Evolutionary conservation across 2,329 filamentous ascomycete genomes (phyloP), one percentile per base, ranked within the genome.

Genomic region (Chaetothyriales sp.): DNA sequence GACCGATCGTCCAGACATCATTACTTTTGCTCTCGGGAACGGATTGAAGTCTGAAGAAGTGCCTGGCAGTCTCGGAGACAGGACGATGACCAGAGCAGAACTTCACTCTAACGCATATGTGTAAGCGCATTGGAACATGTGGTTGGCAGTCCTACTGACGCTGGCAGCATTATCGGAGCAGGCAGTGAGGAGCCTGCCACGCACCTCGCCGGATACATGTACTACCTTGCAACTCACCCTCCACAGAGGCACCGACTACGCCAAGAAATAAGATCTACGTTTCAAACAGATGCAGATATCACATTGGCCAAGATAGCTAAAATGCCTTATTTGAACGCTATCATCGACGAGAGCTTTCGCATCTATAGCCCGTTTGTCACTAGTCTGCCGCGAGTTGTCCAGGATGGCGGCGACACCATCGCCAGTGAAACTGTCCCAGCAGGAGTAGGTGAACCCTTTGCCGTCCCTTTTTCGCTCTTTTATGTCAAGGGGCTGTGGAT

Each of bases 291-390:
- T 53, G 37, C 58, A 47, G 45, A 58, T 5, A 71, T 72, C 56
- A 49, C 48, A 2, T 55, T 60, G 5, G 48, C 49, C n/a, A 51
- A 58, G 2, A 59, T 64, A 2, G 69, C 68, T 13, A 54, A 58
- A 40, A 59, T 75, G 8, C 58, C 63, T 1, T 76, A 74, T 54
- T 60, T 76, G 1, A 64, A 65, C 4, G 73, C 72, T 2, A 68
- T 66, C 51, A 67, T 77, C 25, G 67, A 75, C 44, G 73, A 77
- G 57, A 60, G 68, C 0, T 61, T 76, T 53, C 68, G 74, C 18
- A 62, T 75, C 47, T 4, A 44, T 20, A 43, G 9, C 37, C 4
- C 46, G 40, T 46, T 48, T 45, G 51, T 46, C 9, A 44, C 18
- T 44, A 46, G 46, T 43, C 48, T 48, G 44, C 29, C 57, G 9